Percentiles rank a stretch among this genome's conserved stretches.
Conservation (phyloP, 352 stramenopile species). For the Phytophthora boehmeriae region DNA sequence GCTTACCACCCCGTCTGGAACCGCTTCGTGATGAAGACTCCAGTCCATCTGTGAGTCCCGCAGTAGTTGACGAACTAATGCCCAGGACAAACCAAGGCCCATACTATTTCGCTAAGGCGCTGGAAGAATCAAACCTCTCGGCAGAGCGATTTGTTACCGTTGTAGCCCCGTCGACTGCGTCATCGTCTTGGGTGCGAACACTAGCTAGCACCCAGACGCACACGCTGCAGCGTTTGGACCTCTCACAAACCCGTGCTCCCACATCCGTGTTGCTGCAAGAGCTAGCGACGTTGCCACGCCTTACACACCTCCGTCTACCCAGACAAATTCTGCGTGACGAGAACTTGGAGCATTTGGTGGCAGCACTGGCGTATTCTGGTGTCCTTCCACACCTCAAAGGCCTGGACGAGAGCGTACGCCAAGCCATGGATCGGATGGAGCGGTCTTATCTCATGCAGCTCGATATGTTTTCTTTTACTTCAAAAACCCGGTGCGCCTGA, state of each 20-base stretch:
- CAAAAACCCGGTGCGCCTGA: conserved; percentile 26
- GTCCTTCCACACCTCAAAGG: conserved; percentile 54
- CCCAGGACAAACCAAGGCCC: conserved; percentile 49
- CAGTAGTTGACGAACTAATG: conserved; percentile 37
- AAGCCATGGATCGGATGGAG: conserved; percentile 77
- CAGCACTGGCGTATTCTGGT: conserved; percentile 56
- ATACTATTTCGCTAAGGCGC: conserved; percentile 50
- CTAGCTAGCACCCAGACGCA: conserved; percentile 54
- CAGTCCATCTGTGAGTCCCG: conserved; percentile 9
- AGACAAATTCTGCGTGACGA: conserved; percentile 68
- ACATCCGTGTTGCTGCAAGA: conserved; percentile 71
- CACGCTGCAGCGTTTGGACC: conserved; percentile 70
- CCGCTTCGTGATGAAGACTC: conserved; percentile 19
- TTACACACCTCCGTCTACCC: conserved; percentile 71
- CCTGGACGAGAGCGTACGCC: conserved; percentile 63
- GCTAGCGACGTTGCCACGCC: conserved; percentile 49
- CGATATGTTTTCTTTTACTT: conserved; percentile 66
- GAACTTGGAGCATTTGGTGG: conserved; percentile 78
- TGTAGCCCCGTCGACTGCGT: conserved; percentile 48
- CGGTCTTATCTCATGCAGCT: conserved; percentile 71
- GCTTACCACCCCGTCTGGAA: conserved; percentile 23
- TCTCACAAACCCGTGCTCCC: conserved; percentile 57
- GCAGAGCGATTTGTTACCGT: conserved; percentile 72
- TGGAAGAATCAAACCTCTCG: conserved; percentile 53
- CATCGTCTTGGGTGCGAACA: conserved; percentile 69